These are phyloP conservation scores for Leptosphaerulina australis DNA, from an alignment of 2,329 filamentous ascomycete species.

Conservation along the genomic window DNA sequence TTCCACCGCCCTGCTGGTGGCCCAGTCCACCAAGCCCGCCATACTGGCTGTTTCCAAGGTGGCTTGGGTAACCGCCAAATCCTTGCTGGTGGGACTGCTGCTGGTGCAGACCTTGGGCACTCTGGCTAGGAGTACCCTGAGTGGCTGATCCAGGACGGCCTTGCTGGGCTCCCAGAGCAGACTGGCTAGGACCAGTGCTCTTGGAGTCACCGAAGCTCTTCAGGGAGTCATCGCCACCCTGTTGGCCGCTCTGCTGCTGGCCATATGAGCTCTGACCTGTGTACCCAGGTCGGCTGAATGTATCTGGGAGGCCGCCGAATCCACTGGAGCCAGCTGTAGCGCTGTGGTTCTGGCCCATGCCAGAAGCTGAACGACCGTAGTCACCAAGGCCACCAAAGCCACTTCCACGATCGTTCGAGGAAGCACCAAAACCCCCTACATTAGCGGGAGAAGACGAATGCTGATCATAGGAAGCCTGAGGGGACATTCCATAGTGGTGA, in stretches of 20 bases:
- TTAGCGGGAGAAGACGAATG: conserved; percentile 69
- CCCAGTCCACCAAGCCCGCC: conserved; percentile 61
- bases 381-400: conserved; percentile 60
- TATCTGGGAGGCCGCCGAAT: conserved; percentile 62
- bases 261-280: conserved; percentile 56
- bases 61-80: conserved; percentile 62
- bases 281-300: conserved; percentile 65
- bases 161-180: conserved; percentile 62
- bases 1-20: conserved; percentile 54
- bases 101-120: conserved; percentile 59
- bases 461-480: conserved; percentile 64
- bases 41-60: conserved; percentile 57
- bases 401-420: conserved; percentile 55
- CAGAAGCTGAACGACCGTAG: conserved; percentile 65
- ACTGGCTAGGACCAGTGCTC: conserved; percentile 63
- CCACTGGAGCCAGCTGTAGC: conserved; percentile 56
- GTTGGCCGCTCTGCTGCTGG: conserved; percentile 58
- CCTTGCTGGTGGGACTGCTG: conserved; percentile 63
- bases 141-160: conserved; percentile 68
- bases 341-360: conserved; percentile 61
- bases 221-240: conserved; percentile 59
- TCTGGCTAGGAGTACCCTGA: conserved; percentile 62
- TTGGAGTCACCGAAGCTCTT: conserved; percentile 65
- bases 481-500: conserved; percentile 64
- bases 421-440: conserved; percentile 58